Conservation (phyloP, 176 grass and related monocot genomes). For the Eragrostis curvula region DNA sequence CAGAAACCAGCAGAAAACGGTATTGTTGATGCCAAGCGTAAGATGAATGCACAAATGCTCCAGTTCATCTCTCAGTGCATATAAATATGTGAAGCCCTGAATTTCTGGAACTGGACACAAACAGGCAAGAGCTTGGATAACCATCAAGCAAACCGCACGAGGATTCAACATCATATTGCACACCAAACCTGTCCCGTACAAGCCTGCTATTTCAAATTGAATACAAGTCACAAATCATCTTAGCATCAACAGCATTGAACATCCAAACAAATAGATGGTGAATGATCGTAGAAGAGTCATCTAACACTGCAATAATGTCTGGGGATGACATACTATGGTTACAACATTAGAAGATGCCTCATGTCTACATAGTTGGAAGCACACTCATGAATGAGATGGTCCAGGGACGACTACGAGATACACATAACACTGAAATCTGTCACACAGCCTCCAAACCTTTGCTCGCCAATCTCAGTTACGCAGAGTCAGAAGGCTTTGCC, state of each 20-base stretch:
- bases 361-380: constrained; percentile 4
- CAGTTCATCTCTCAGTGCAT: background rate
- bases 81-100: background rate
- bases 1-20: too few species aligned
- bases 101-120: background rate
- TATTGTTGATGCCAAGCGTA: background rate
- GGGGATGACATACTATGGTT: background rate
- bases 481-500: constrained; percentile 48
- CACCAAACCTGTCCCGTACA: background rate
- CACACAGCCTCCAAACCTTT: constrained; percentile 10
- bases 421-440: constrained; percentile 12
- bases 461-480: constrained; percentile 44
- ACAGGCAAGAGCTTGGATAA: background rate
- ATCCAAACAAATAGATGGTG: constrained; percentile 13
- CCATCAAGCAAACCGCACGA: background rate
- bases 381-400: constrained; percentile 26
- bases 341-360: background rate
- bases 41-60: background rate
- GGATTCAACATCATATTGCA: background rate
- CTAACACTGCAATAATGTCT: background rate
- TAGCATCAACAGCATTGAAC: constrained; percentile 26
- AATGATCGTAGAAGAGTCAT: constrained; percentile 5
- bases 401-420: constrained; percentile 17
- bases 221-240: background rate
- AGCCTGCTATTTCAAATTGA: background rate